Conservation (phyloP, 2,329 filamentous ascomycete species). For the Cladosporium sp. region DNA sequence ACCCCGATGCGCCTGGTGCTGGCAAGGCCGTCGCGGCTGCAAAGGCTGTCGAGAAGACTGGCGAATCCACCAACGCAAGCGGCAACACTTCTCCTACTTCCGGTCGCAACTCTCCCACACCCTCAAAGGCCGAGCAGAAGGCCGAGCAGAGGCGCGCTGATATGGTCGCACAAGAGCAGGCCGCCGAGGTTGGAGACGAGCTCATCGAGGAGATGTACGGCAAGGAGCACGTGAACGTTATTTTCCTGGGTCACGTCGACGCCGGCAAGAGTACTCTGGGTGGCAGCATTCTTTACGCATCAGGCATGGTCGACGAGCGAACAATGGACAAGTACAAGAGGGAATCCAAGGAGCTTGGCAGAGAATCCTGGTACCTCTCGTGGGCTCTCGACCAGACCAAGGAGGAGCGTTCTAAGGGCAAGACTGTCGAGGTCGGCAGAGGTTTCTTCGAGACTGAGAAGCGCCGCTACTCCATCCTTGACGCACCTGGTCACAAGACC, state of each 20-base stretch:
- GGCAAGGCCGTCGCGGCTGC: slow-evolving; percentile 79
- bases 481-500: slow-evolving; percentile 96
- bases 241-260: slow-evolving; percentile 97
- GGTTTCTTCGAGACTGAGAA: slow-evolving; percentile 97
- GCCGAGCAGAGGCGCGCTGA: slow-evolving; percentile 66
- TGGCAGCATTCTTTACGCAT: slow-evolving; percentile 86
- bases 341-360: slow-evolving; percentile 91
- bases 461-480: slow-evolving; percentile 91
- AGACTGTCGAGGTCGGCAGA: slow-evolving; percentile 95
- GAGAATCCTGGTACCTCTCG: slow-evolving; percentile 98
- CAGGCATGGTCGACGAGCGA: slow-evolving; percentile 98
- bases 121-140: slow-evolving; percentile 50
- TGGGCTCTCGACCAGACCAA: slow-evolving; percentile 98
- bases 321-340: slow-evolving; percentile 98
- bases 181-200: slow-evolving; percentile 72
- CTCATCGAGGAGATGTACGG: slow-evolving; percentile 94
- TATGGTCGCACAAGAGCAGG: slow-evolving; percentile 77
- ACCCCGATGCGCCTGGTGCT: slow-evolving; percentile 55
- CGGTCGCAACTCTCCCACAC: slow-evolving; percentile 70
- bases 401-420: slow-evolving; percentile 93
- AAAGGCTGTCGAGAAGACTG: slow-evolving; percentile 90
- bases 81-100: slow-evolving; percentile 80
- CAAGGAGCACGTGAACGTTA: slow-evolving; percentile 91
- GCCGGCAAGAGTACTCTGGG: slow-evolving; percentile 96
- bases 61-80: slow-evolving; percentile 58